These are phyloP conservation scores for Mycena haematopus DNA, from an alignment of 768 basidiomycete genomes.

Conservation along the genomic window DNA sequence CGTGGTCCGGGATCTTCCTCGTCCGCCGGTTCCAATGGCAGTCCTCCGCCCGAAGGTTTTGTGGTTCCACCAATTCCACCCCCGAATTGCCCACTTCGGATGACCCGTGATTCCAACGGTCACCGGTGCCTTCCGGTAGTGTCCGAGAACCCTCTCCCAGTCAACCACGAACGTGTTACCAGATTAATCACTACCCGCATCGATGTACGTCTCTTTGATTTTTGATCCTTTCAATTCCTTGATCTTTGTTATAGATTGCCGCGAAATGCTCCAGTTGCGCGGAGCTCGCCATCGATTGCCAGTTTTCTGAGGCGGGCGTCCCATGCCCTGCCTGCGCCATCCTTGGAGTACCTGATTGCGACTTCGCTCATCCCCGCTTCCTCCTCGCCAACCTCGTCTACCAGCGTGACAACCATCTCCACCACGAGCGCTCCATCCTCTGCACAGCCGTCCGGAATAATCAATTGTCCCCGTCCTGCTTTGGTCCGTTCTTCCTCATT, in stretches of 20 bases:
- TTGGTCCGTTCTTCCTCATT: neutral
- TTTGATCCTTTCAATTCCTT: neutral
- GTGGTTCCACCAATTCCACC: neutral
- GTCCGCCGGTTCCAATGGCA: no score
- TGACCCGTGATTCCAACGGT: neutral
- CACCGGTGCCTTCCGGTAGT: neutral
- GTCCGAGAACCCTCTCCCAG: neutral
- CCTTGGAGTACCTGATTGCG: constrained; percentile 3
- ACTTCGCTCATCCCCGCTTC: neutral
- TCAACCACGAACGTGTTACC: neutral
- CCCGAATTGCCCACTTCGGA: neutral
- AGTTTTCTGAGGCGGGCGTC: constrained; percentile 1
- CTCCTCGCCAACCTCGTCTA: neutral
- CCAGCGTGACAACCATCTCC: neutral
- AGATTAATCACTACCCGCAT: no score
- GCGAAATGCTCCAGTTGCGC: constrained; percentile 8
- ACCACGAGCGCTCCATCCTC: neutral
- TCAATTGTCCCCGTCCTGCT: neutral
- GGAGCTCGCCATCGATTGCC: neutral
- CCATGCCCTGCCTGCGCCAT: constrained; percentile 4
- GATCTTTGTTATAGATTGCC: neutral
- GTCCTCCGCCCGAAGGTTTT: neutral
- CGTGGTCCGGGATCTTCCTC: neutral
- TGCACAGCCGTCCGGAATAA: neutral
- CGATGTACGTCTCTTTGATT: neutral